Evolutionary conservation across 225 moss, liverwort and hornwort species (phyloP), one percentile per base, ranked within the genome.

Genomic region (Sphagnum tenellum): DNA sequence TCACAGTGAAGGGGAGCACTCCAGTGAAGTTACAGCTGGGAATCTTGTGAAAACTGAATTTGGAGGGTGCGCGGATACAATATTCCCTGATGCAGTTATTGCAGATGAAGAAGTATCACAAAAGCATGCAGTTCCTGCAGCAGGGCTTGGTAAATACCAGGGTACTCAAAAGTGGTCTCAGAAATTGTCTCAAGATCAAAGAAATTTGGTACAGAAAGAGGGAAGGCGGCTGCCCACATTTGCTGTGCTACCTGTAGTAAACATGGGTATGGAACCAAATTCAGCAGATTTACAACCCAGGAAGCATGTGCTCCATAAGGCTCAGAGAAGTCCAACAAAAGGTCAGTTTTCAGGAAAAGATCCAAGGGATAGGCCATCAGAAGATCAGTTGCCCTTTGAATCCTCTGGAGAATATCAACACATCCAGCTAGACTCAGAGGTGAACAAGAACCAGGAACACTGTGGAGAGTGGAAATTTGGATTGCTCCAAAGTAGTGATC

Each of bases 401-500:
- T 9, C 52, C 9, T 6, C 9, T 5, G 9, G 52, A 52, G 52
- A 5, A 9, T 6, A 9, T 5, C 6, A 52, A 52, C 52, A 52
- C 52, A 6, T 5, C 9, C 7, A 9, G 6, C 0, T 52, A 52
- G 7, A 52, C 7, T 52, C 9, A 6, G 52, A 52, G 55, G 47
- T 64, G 45, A 68, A 57, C 64, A 47, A 62, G 11, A 11, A 47
- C 60, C 63, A 77, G 63, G 67, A 65, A 53, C 68, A 55, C 45
- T 69, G 64, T 64, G 66, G 58, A n/a, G 59, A 69, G 65, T 68
- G 71, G 73, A 61, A 63, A 70, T 61, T 56, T 58, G 71, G 47
- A 56, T 68, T 82, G 64, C 72, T 74, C 74, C 75, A 75, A 77
- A 72, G 63, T 68, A 89, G 94, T 46, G 94, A 94, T 86, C 80